Evolutionary conservation across 352 stramenopile species (phyloP).

Genomic region (Pythium aquatile): DNA sequence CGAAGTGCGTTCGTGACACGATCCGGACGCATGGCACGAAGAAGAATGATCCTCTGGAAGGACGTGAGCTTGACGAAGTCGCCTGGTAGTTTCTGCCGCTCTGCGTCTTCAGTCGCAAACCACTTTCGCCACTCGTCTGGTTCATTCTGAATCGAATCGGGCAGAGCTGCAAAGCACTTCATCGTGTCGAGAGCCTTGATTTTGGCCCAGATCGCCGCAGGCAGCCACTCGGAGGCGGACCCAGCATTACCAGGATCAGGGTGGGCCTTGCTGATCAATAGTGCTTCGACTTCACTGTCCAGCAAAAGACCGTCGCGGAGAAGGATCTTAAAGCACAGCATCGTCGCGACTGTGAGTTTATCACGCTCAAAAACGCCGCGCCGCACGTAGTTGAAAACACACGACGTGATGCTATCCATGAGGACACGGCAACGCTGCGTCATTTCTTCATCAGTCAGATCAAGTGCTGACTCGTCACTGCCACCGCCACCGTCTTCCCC

Average conservation of each 20-base stretch:
- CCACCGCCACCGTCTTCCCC: constrained; percentile 29
- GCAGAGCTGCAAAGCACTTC: constrained; percentile 91
- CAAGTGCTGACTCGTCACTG: constrained; percentile 33
- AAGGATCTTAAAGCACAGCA: constrained; percentile 94
- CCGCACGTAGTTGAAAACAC: constrained; percentile 95
- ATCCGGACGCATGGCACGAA: constrained; percentile 93
- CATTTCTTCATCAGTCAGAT: constrained; percentile 92
- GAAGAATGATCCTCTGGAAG: constrained; percentile 87
- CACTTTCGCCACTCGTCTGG: constrained; percentile 96
- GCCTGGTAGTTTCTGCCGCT: constrained; percentile 92
- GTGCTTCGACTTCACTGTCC: constrained; percentile 88
- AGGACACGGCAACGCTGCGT: constrained; percentile 74
- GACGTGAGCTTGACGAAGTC: constrained; percentile 85
- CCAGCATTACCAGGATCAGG: constrained; percentile 92
- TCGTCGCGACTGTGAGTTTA: constrained; percentile 94
- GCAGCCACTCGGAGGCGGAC: constrained; percentile 92
- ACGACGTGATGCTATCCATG: constrained; percentile 93
- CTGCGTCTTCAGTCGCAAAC: constrained; percentile 95
- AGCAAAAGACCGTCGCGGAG: constrained; percentile 85
- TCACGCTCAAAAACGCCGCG: constrained; percentile 94
- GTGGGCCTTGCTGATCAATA: constrained; percentile 87
- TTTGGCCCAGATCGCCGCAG: constrained; percentile 86
- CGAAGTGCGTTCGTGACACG: constrained; percentile 92
- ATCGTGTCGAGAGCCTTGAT: constrained; percentile 92
- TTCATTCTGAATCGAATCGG: constrained; percentile 96